Evolutionary conservation across 352 stramenopile genomes (phyloP).

Genomic region (Phytophthora pluvialis): DNA sequence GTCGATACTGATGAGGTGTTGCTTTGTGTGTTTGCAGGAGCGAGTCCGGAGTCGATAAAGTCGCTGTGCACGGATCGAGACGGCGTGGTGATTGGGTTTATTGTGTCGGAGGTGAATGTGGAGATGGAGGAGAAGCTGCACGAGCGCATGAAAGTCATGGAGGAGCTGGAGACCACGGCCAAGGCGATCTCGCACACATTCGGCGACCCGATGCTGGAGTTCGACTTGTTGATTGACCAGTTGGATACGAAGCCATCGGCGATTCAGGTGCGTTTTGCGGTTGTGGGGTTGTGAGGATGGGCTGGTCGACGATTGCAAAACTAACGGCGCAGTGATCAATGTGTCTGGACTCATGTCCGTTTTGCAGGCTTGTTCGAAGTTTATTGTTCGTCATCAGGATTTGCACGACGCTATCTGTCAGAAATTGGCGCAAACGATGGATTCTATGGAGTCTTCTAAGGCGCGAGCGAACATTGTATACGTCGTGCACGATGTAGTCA

Average conservation of each 20-base stretch:
- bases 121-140: conserved; percentile 84
- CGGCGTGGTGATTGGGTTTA: conserved; percentile 87
- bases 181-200: conserved; percentile 84
- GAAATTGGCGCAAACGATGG: conserved; percentile 72
- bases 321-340: conserved; percentile 14
- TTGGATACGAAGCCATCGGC: conserved; percentile 86
- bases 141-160: conserved; percentile 79
- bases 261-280: conserved; percentile 67
- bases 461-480: conserved; percentile 81
- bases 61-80: conserved; percentile 86
- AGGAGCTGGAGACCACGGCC: conserved; percentile 75
- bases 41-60: conserved; percentile 81
- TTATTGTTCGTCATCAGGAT: conserved; percentile 83
- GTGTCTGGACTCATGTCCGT: neutral
- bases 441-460: conserved; percentile 69
- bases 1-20: neutral
- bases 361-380: conserved; percentile 78
- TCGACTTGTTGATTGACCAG: conserved; percentile 86
- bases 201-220: conserved; percentile 85
- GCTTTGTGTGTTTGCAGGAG: conserved; percentile 46
- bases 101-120: conserved; percentile 87
- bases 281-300: conserved; percentile 7
- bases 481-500: conserved; percentile 86
- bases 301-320: conserved; percentile 7
- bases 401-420: conserved; percentile 73